Evolutionary conservation across 257 asterid species (phyloP), one percentile per base, ranked within the genome.

Genomic region (Anisodus acutangulus): DNA sequence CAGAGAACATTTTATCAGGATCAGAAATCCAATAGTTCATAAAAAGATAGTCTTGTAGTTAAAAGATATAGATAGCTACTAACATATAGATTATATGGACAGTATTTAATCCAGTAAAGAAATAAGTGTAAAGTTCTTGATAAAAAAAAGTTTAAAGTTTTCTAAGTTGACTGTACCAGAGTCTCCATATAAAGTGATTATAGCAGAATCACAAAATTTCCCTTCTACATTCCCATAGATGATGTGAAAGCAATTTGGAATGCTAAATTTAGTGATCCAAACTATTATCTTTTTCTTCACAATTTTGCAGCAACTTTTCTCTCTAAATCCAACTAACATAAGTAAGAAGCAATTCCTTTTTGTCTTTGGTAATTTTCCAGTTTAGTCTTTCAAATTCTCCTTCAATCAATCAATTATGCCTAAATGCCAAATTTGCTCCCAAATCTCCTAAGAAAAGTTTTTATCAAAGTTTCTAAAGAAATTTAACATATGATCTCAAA

Each of bases 221-320:
- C n/a, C 63, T 76, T 49, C 81, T 3, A 74, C 81, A 62, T 49
- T 22, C 60, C 62, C 81, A 12, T 26, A 74, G 81, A 74, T 74
- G 62, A 74, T 74, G 17, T 6, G 62, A 74, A 74, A 74, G 39
- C 19, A 49, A 74, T 11, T 76, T 76, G 62, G 59, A 76, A 51
- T 7, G 45, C 22, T 12, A 22, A 22, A 76, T 76, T 51, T 51
- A 49, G 81, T 76, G 22, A 22, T 51, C 45, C 47, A 76, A 76
- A 76, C 39, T 51, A 58, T 22, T 22, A 51, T 22, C 7, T 22
- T 76, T 76, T 45, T 62, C n/a, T 49, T 49, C 62, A 74, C 62
- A 74, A 74, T 31, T 51, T 19, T 22, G 45, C 45, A 74, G 62
- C 62, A 49, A 72, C 13, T 49, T 74, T 43, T 70, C 55, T 41